phyloP scores from a whole-genome alignment of 2,329 filamentous ascomycete genomes.

The Cadophora sp. region DNA sequence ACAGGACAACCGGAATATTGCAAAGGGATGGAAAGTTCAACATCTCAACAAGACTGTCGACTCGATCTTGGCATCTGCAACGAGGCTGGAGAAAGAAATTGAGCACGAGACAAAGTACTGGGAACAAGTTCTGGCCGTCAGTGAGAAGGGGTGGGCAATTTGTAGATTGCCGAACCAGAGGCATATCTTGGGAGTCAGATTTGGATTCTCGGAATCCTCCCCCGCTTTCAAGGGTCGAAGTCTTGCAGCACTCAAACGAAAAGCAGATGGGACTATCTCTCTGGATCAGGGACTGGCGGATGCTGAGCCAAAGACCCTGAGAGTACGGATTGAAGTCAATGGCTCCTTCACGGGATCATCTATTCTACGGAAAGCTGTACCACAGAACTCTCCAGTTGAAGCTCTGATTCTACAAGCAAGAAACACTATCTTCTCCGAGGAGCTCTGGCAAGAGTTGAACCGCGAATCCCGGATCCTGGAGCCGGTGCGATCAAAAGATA shows the following conservation, averaged over 20 bases:
- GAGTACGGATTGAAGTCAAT: constrained; percentile 68
- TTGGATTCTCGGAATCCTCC: constrained; percentile 81
- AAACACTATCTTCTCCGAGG: constrained; percentile 82
- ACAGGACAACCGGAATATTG: constrained; percentile 62
- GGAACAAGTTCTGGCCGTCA: constrained; percentile 83
- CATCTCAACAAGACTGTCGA: constrained; percentile 78
- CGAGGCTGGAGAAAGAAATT: constrained; percentile 78
- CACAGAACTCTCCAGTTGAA: constrained; percentile 66
- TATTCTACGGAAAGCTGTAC: constrained; percentile 57
- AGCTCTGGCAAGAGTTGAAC: constrained; percentile 89
- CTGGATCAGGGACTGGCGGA: constrained; percentile 67
- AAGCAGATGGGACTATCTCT: constrained; percentile 75
- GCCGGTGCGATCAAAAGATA: constrained; percentile 70
- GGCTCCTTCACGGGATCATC: constrained; percentile 65
- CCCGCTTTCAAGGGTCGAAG: constrained; percentile 71
- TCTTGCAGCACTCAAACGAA: constrained; percentile 79
- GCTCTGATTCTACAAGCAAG: constrained; percentile 75
- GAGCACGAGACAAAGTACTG: constrained; percentile 85
- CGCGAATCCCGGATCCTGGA: constrained; percentile 79
- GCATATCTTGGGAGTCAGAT: constrained; percentile 82
- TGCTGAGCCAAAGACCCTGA: constrained; percentile 63
- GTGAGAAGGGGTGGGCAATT: constrained; percentile 85
- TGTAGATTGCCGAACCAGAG: constrained; percentile 77
- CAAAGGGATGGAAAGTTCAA: constrained; percentile 78
- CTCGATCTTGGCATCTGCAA: constrained; percentile 74